Percentiles rank a stretch among this genome's conserved stretches.
These are phyloP conservation scores for Danielia oregonensis DNA, from an alignment of 805 yeast species.

Conservation along the genomic window DNA sequence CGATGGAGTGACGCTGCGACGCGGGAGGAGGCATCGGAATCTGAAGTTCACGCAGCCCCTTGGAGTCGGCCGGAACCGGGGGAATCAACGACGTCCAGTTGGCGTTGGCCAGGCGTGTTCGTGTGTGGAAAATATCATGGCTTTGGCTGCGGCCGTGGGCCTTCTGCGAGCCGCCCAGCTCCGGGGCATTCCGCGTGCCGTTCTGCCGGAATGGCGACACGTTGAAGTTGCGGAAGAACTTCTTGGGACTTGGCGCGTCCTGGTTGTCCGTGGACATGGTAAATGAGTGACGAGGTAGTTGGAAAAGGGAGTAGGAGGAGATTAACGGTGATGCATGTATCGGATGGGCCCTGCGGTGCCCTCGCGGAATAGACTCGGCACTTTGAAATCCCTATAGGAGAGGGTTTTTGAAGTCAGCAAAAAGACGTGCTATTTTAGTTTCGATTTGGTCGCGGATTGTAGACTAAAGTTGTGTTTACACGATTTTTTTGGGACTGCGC, in stretches of 20 bases:
- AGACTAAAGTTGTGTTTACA: too few relatives aligned
- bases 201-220: constrained; percentile 15
- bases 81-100: constrained; percentile 34
- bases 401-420: too few relatives aligned
- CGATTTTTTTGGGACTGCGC: too few relatives aligned
- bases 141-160: constrained; percentile 14
- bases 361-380: too few relatives aligned
- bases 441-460: too few relatives aligned
- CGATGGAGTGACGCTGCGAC: constrained; percentile 15
- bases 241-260: constrained; percentile 14
- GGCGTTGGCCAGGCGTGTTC: constrained; percentile 8
- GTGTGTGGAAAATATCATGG: constrained; percentile 9
- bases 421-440: too few relatives aligned
- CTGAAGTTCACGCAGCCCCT: not conserved
- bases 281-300: constrained; percentile 10
- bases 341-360: too few relatives aligned
- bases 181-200: constrained; percentile 4
- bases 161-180: not conserved
- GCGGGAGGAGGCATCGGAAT: not conserved
- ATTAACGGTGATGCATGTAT: too few relatives aligned
- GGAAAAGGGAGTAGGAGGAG: too few relatives aligned
- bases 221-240: constrained; percentile 13
- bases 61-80: constrained; percentile 20
- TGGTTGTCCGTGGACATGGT: constrained; percentile 3
- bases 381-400: too few relatives aligned